Base-by-base conservation (phyloP, 2,329 filamentous ascomycete species). In the Magnaporthiopsis rhizophila region DNA sequence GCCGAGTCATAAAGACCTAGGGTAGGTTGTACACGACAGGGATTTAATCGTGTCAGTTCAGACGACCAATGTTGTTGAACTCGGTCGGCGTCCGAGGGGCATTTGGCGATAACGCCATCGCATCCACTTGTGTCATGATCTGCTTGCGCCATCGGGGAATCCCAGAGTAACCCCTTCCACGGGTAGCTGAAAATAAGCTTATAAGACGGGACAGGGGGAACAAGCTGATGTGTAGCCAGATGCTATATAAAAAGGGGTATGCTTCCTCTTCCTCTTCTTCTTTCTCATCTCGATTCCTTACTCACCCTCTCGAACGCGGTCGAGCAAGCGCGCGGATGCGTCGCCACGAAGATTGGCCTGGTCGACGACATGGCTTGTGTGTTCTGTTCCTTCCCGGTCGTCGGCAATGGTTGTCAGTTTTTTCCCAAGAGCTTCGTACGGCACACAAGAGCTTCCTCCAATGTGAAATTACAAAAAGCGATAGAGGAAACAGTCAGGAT, bases 1-100 rank as follows among this genome's bases (percentile, higher is more conserved):
- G 85, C 69, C 92, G 89, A 71, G 93, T 97, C 94, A 98, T 97
- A 77, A 99, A 98, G 69, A 98, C 93, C 91, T 95, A 69, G n/a
- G 13, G 13, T 18, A 53, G 34, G 30, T 30, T 30, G 30, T 30
- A 36, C 34, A 12, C 4, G 45, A 24, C 38, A 53, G 38, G 38
- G 38, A 18, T 38, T 38, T 6, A 50, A n/a, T 53, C 13, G 15
- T 50, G 45, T 53, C 21, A 53, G 45, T 24, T 11, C 13, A 24
- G 45, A 24, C 21, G 45, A 24, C 21, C n/a, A 53, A n/a, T 53
- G 21, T 53, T 21, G n/a, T n/a, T 24, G 18, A 36, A 7, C 45
- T 13, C 45, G n/a, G 45, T 24, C 7, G 21, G 45, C 8, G n/a
- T 24, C 45, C 45, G 45, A 45, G 21, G 18, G 45, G 45, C 45